phyloP scores from a whole-genome alignment of 164 flowering plant species.

The Litsea cubeba region DNA sequence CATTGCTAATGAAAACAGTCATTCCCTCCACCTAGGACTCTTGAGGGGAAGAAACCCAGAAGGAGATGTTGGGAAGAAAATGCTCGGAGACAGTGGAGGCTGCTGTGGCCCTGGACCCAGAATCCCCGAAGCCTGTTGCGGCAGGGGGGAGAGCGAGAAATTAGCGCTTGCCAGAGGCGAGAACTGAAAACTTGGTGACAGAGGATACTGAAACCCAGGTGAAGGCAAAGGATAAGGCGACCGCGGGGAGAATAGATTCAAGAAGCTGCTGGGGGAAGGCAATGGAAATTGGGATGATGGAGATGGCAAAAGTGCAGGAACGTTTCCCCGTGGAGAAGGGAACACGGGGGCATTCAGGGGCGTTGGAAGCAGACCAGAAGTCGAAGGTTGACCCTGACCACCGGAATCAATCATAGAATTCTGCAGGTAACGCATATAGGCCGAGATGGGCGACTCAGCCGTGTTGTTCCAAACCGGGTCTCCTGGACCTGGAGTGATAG shows the following conservation, averaged over 20 bases:
- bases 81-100: constrained; percentile 56
- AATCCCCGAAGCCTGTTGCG: constrained; percentile 53
- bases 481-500: constrained; percentile 34
- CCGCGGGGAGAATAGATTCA: constrained; percentile 62
- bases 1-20: constrained; percentile 1
- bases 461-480: constrained; percentile 45
- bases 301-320: constrained; percentile 65
- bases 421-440: constrained; percentile 90
- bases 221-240: constrained; percentile 83
- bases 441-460: constrained; percentile 82
- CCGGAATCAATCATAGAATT: constrained; percentile 51
- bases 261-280: constrained; percentile 74
- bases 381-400: constrained; percentile 19
- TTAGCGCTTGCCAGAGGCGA: constrained; percentile 44
- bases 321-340: constrained; percentile 53
- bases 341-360: constrained; percentile 33
- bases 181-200: constrained; percentile 66
- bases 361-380: constrained; percentile 55
- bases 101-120: constrained; percentile 94
- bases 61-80: constrained; percentile 69
- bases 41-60: constrained; percentile 60
- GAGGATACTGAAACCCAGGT: constrained; percentile 69
- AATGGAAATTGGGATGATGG: constrained; percentile 51
- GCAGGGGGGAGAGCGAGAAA: constrained; percentile 45
- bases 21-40: constrained; percentile 91